Conservation (phyloP, 2,329 filamentous ascomycete species). For the Penicillium palitans region DNA sequence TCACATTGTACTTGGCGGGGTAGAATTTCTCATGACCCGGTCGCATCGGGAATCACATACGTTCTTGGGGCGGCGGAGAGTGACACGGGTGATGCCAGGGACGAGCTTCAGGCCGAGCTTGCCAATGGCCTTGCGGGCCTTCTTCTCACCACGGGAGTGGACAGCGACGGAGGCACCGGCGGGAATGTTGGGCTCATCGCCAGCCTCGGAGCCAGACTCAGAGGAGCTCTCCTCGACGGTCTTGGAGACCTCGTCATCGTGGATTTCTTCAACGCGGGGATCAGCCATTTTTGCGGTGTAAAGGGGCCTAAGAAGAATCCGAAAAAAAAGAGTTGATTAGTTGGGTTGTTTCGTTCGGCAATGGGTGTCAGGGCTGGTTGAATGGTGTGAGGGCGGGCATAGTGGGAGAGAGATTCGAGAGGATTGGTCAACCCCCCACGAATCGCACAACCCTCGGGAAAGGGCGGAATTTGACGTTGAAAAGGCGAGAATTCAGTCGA, state of each 20-base stretch:
- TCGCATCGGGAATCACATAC: constrained; percentile 60
- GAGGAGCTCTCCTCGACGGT: constrained; percentile 66
- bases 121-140: constrained; percentile 98
- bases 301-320: constrained; percentile 6
- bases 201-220: constrained; percentile 53
- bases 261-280: constrained; percentile 95
- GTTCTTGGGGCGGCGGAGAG: constrained; percentile 97
- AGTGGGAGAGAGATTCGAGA: constrained; percentile 15
- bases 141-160: constrained; percentile 99
- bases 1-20: constrained; percentile 1
- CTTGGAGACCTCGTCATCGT: constrained; percentile 83
- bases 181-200: constrained; percentile 66
- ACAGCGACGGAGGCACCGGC: constrained; percentile 85
- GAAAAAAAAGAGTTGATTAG: constrained; percentile 5
- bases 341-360: constrained; percentile 4
- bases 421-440: constrained; percentile 17
- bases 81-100: constrained; percentile 96
- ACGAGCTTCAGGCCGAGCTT: constrained; percentile 97
- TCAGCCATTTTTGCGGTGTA: constrained; percentile 71
- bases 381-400: constrained; percentile 22
- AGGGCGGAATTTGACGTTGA: constrained; percentile 24
- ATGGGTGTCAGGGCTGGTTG: constrained; percentile 5
- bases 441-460: constrained; percentile 30
- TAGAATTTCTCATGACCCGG: constrained; percentile 7
- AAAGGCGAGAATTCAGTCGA: constrained; percentile 22